Percentiles rank a stretch among this genome's conserved stretches.
Conservation (phyloP, 1,284 basidiomycete genomes). For the Singerocomus inundabilis region DNA sequence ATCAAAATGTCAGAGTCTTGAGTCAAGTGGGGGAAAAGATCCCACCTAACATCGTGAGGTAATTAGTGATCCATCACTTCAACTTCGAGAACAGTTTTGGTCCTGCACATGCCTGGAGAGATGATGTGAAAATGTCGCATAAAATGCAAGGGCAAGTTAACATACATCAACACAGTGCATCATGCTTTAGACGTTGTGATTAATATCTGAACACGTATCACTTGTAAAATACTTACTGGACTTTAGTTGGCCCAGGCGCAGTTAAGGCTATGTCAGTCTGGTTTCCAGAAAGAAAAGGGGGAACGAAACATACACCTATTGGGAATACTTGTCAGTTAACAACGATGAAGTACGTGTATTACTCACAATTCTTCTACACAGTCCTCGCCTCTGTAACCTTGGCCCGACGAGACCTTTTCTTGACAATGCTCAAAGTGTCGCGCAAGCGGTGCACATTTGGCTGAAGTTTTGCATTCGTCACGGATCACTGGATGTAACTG, state of each 20-base stretch:
- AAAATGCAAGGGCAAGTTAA: constrained; percentile 12
- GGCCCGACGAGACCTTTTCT: constrained; percentile 78
- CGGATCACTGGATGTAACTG: constrained; percentile 67
- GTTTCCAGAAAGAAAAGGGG: constrained; percentile 1
- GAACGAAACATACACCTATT: constrained; percentile 49
- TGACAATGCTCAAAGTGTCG: constrained; percentile 91
- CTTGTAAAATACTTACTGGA: constrained; percentile 56
- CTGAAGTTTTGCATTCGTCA: constrained; percentile 70
- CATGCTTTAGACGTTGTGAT: constrained; percentile 49
- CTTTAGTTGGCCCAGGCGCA: constrained; percentile 32
- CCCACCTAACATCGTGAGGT: constrained; percentile 21
- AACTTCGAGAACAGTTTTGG: constrained; percentile 79
- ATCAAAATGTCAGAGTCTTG: background rate
- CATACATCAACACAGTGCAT: constrained; percentile 90
- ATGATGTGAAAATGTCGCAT: constrained; percentile 5
- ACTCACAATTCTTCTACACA: constrained; percentile 87
- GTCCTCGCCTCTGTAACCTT: constrained; percentile 86
- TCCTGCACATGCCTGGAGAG: constrained; percentile 60
- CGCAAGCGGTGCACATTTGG: constrained; percentile 67
- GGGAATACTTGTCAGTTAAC: constrained; percentile 11
- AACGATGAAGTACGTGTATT: constrained; percentile 24
- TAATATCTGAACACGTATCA: constrained; percentile 1
- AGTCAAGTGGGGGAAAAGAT: background rate
- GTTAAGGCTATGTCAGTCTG: constrained; percentile 15
- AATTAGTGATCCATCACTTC: constrained; percentile 33